These are phyloP conservation scores for Brassica balearica DNA, from an alignment of 441 rosid genomes.

Conservation along the genomic window DNA sequence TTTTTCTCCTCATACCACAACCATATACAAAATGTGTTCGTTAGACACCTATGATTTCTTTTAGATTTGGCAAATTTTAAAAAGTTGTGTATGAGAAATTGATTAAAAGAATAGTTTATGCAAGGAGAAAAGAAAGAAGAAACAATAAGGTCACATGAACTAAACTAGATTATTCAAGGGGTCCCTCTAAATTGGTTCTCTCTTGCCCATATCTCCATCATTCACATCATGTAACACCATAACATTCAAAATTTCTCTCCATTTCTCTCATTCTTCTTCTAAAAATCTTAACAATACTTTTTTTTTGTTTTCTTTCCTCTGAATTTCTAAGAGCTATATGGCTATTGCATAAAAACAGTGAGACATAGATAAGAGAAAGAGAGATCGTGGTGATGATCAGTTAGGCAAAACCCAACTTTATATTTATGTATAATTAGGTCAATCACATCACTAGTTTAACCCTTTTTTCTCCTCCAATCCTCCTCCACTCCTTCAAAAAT, in stretches of 20 bases:
- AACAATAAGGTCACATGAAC: constrained; percentile 48
- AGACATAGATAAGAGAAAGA: constrained; percentile 32
- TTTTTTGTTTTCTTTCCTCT: background rate
- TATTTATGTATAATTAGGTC: constrained; percentile 40
- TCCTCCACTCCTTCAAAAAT: constrained; percentile 22
- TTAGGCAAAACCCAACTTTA: constrained; percentile 46
- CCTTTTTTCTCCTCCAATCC: constrained; percentile 25
- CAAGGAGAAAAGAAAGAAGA: constrained; percentile 12
- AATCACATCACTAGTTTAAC: constrained; percentile 38
- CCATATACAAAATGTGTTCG: constrained; percentile 26
- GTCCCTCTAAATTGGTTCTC: constrained; percentile 43
- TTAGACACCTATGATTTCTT: constrained; percentile 25
- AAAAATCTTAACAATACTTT: constrained; percentile 3
- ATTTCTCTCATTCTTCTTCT: constrained; percentile 15
- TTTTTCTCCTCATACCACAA: constrained; percentile 34
- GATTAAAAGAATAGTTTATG: constrained; percentile 7
- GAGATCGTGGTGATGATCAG: constrained; percentile 27
- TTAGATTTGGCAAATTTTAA: background rate
- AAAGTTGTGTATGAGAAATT: background rate
- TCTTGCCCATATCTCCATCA: constrained; percentile 46
- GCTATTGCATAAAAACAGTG: constrained; percentile 16
- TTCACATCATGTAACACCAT: constrained; percentile 34
- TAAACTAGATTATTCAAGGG: constrained; percentile 42
- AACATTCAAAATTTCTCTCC: constrained; percentile 21
- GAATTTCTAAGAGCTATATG: constrained; percentile 18